Percentiles rank a stretch among this genome's conserved stretches.
Conservation (phyloP, 805 yeast genomes). For the Ogataea siamensis region DNA sequence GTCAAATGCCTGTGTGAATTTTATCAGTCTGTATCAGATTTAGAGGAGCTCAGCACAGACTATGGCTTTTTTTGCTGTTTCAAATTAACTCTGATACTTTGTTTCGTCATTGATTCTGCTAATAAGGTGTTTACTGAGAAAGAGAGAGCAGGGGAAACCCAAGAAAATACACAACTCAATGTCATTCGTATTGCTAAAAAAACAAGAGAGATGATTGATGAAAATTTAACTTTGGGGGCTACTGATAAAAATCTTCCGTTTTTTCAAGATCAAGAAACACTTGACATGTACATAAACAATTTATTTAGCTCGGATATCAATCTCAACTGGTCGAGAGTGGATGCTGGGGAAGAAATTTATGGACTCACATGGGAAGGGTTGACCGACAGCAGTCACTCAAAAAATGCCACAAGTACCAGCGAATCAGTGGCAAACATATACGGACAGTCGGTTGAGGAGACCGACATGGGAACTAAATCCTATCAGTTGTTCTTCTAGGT, state of each 20-base stretch:
- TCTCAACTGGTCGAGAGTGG: background rate
- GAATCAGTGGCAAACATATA: background rate
- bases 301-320: constrained; percentile 4
- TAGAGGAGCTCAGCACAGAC: constrained; percentile 7
- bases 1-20: constrained; percentile 16
- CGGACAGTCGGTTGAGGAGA: too few species aligned
- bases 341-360: background rate
- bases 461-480: too few species aligned
- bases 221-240: constrained; percentile 2
- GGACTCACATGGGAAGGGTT: background rate
- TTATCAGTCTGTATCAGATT: constrained; percentile 11
- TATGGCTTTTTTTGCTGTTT: constrained; percentile 21
- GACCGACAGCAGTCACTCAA: background rate
- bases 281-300: constrained; percentile 6
- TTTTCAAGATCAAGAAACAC: constrained; percentile 3
- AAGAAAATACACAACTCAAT: background rate
- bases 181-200: background rate
- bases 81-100: constrained; percentile 20
- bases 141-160: background rate
- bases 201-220: background rate
- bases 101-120: constrained; percentile 18
- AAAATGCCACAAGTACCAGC: background rate
- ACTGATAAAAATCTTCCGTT: constrained; percentile 10
- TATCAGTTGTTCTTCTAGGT: too few species aligned
- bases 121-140: constrained; percentile 3